phyloP scores from a whole-genome alignment of 768 basidiomycete genomes.

The Chlorophyllum brunneum region DNA sequence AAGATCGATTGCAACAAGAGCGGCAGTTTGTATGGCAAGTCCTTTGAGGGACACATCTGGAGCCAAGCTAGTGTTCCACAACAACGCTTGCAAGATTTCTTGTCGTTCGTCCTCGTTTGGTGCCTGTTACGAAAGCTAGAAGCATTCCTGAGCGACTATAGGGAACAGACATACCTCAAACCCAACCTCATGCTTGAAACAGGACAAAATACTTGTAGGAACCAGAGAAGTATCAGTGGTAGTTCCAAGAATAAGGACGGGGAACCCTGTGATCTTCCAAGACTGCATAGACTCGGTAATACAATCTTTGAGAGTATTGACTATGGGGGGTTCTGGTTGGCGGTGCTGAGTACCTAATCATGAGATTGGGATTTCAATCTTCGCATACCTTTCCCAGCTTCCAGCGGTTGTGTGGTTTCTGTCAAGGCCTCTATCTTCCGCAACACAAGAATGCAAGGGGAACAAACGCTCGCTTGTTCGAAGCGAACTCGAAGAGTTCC shows the following conservation, averaged over 20 bases:
- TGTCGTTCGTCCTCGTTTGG: constrained; percentile 75
- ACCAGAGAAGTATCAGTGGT: constrained; percentile 63
- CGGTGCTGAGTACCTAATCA: not conserved
- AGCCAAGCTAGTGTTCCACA: constrained; percentile 41
- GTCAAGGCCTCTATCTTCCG: constrained; percentile 78
- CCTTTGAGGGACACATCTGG: constrained; percentile 74
- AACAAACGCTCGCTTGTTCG: constrained; percentile 71
- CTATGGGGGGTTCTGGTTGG: constrained; percentile 51
- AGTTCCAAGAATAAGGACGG: constrained; percentile 74
- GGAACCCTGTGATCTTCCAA: constrained; percentile 62
- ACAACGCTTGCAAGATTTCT: constrained; percentile 48
- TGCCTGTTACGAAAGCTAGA: constrained; percentile 44
- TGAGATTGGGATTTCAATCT: not conserved
- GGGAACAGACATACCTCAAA: constrained; percentile 52
- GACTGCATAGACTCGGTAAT: constrained; percentile 50
- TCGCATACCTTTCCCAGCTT: constrained; percentile 57
- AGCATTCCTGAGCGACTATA: not conserved
- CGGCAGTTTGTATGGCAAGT: constrained; percentile 87
- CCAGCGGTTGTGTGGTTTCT: constrained; percentile 59
- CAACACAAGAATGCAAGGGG: constrained; percentile 83
- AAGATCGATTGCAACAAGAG: constrained; percentile 81
- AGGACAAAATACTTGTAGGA: constrained; percentile 55
- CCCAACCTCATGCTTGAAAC: constrained; percentile 82
- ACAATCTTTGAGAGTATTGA: constrained; percentile 58
- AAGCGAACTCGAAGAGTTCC: constrained; percentile 67